Conservation (phyloP, 176 grass and related monocot genomes). For the Oryza longistaminata region DNA sequence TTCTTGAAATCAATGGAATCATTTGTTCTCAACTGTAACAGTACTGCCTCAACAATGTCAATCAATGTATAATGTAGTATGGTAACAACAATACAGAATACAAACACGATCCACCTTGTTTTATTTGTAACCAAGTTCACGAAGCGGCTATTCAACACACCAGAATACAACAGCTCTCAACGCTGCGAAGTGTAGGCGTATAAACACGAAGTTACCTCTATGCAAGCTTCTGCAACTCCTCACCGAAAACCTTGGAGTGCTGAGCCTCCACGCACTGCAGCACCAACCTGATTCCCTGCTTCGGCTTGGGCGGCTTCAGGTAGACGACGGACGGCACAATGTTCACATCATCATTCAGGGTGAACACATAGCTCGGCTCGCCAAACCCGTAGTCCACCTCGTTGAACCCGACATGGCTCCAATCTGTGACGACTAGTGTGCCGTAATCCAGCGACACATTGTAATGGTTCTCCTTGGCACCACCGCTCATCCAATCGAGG, state of each 20-base stretch:
- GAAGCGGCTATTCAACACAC: not conserved
- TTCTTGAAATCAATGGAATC: not conserved
- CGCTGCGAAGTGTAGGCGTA: not conserved
- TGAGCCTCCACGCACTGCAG: slow-evolving; percentile 63
- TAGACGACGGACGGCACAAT: slow-evolving; percentile 52
- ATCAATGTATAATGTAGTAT: not conserved
- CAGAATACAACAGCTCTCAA: not conserved
- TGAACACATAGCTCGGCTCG: slow-evolving; percentile 55
- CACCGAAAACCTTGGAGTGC: slow-evolving; percentile 50
- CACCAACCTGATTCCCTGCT: slow-evolving; percentile 69
- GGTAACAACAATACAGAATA: slow-evolving; percentile 27
- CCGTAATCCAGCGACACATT: slow-evolving; percentile 66
- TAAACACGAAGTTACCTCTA: slow-evolving; percentile 29
- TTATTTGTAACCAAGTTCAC: not conserved
- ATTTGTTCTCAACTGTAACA: slow-evolving; percentile 15
- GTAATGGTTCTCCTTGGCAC: slow-evolving; percentile 44
- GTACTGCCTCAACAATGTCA: slow-evolving; percentile 11
- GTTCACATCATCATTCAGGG: slow-evolving; percentile 63
- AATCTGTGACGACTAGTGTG: slow-evolving; percentile 64
- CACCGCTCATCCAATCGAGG: slow-evolving; percentile 54
- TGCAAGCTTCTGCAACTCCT: slow-evolving; percentile 59
- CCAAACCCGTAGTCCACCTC: slow-evolving; percentile 78
- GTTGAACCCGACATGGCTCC: slow-evolving; percentile 69
- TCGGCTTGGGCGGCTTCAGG: slow-evolving; percentile 62
- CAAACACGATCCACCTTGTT: slow-evolving; percentile 23